These are phyloP conservation scores for Thelonectria discophora DNA, from an alignment of 2,329 filamentous ascomycete genomes.

Conservation along the genomic window DNA sequence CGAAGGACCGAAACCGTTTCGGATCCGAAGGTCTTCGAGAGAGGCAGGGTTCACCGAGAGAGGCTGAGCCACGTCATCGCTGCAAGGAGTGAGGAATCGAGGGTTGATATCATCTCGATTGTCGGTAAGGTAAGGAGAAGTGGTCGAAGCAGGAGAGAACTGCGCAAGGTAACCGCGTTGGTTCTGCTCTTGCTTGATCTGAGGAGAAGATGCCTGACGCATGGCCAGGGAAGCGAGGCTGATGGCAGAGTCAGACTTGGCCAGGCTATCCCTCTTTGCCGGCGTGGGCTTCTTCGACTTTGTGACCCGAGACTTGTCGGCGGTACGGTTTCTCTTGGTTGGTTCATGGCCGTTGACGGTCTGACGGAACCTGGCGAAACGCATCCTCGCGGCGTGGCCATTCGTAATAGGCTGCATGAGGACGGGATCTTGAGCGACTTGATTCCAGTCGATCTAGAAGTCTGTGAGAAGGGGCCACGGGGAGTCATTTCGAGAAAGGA, in stretches of 20 bases:
- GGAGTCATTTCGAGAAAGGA: neutral
- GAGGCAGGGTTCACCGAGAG: slow-evolving; percentile 42
- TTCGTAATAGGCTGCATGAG: slow-evolving; percentile 65
- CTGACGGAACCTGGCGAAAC: slow-evolving; percentile 62
- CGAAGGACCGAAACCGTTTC: slow-evolving; percentile 42
- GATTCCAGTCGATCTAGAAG: slow-evolving; percentile 66
- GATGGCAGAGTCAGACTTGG: slow-evolving; percentile 53
- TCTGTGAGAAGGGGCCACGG: slow-evolving; percentile 26
- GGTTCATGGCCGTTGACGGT: slow-evolving; percentile 59
- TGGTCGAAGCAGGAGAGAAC: slow-evolving; percentile 51
- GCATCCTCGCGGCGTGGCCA: slow-evolving; percentile 69
- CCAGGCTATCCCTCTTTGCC: slow-evolving; percentile 46
- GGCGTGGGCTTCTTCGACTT: slow-evolving; percentile 54
- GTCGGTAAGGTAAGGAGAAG: slow-evolving; percentile 49
- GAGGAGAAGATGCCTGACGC: slow-evolving; percentile 30
- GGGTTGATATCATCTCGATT: slow-evolving; percentile 48
- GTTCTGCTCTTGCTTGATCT: slow-evolving; percentile 51
- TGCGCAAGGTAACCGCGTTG: slow-evolving; percentile 45
- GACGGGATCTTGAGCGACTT: slow-evolving; percentile 64
- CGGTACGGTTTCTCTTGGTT: slow-evolving; percentile 55
- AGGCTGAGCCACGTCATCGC: slow-evolving; percentile 55
- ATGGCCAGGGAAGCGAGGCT: slow-evolving; percentile 44
- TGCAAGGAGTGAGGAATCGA: slow-evolving; percentile 63
- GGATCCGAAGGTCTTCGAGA: slow-evolving; percentile 41
- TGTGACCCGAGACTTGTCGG: slow-evolving; percentile 54